A percentile compares a stretch with the other conserved stretches of the same genome.
Conservation (phyloP, 2,329 filamentous ascomycete genomes). For the Colletotrichum musae region DNA sequence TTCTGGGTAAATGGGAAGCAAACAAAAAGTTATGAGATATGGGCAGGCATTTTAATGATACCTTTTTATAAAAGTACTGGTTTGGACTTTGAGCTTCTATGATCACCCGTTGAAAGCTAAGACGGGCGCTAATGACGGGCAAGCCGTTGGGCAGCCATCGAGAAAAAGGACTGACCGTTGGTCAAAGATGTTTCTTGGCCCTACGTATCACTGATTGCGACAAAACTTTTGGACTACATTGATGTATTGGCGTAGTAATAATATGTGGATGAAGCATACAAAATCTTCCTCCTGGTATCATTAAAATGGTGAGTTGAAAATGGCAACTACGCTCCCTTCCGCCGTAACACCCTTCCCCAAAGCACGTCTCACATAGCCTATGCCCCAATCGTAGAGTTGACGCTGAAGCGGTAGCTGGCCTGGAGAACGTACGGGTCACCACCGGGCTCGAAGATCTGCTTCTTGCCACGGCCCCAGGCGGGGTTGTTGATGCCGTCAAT, state of each 20-base stretch:
- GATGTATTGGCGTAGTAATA: background rate
- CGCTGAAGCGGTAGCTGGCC: constrained; percentile 73
- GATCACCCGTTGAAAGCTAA: no score
- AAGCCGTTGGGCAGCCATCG: no score
- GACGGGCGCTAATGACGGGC: no score
- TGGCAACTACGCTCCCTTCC: background rate
- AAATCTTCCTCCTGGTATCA: constrained; percentile 27
- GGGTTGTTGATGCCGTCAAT: constrained; percentile 96
- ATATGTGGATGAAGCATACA: background rate
- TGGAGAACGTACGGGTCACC: constrained; percentile 74
- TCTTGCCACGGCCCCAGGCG: constrained; percentile 80
- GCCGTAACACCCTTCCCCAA: background rate
- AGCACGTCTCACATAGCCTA: background rate
- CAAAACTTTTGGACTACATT: background rate
- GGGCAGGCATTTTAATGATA: constrained; percentile 15
- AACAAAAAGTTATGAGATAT: constrained; percentile 1
- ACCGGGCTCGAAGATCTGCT: constrained; percentile 73
- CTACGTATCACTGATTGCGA: no score
- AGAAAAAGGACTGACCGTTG: no score
- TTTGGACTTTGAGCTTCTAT: no score
- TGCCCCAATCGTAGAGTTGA: constrained; percentile 52
- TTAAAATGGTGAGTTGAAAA: constrained; percentile 20
- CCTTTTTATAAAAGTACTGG: background rate
- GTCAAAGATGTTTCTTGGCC: no score
- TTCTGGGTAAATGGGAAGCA: background rate